Evolutionary conservation across 108 stramenopile genomes (phyloP).

Genomic region (Pseudonitzschia pungens): DNA sequence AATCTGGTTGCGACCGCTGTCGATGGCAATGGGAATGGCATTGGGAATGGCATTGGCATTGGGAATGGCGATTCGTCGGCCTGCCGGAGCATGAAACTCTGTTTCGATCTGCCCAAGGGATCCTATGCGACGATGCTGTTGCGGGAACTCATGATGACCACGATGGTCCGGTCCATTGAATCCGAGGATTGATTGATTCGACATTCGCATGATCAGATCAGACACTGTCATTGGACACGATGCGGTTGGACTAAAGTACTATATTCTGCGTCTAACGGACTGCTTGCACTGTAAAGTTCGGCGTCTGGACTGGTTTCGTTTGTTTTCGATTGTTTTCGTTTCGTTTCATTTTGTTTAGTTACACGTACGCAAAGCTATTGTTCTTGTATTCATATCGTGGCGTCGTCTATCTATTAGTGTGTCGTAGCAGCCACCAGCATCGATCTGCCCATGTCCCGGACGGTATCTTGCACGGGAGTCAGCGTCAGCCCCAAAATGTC

Average conservation of each 20-base stretch:
- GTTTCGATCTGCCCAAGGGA: slow-evolving; percentile 72
- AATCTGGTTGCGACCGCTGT: slow-evolving; percentile 32
- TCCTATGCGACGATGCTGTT: slow-evolving; percentile 84
- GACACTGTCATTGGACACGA: too few species aligned
- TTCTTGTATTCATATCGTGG: too few species aligned
- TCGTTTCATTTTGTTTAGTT: too few species aligned
- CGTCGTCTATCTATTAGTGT: too few species aligned
- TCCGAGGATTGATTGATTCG: background rate
- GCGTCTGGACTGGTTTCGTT: too few species aligned
- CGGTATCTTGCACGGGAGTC: slow-evolving; percentile 69
- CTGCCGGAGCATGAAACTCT: slow-evolving; percentile 28
- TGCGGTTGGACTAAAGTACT: too few species aligned
- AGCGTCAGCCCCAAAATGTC: slow-evolving; percentile 51
- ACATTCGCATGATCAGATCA: background rate
- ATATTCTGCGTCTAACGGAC: too few species aligned
- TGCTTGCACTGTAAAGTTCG: too few species aligned
- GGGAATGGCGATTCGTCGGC: slow-evolving; percentile 1
- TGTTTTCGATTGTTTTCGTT: too few species aligned
- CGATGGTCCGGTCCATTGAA: slow-evolving; percentile 27
- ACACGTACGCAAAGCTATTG: too few species aligned
- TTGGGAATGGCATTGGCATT: too few species aligned
- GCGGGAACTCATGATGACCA: slow-evolving; percentile 80
- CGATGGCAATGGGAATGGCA: too few species aligned
- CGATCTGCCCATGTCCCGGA: slow-evolving; percentile 64
- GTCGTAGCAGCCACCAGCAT: slow-evolving; percentile 22